Evolutionary conservation across 2,329 filamentous ascomycete genomes (phyloP).

Genomic region (Aspergillus luchuensis): DNA sequence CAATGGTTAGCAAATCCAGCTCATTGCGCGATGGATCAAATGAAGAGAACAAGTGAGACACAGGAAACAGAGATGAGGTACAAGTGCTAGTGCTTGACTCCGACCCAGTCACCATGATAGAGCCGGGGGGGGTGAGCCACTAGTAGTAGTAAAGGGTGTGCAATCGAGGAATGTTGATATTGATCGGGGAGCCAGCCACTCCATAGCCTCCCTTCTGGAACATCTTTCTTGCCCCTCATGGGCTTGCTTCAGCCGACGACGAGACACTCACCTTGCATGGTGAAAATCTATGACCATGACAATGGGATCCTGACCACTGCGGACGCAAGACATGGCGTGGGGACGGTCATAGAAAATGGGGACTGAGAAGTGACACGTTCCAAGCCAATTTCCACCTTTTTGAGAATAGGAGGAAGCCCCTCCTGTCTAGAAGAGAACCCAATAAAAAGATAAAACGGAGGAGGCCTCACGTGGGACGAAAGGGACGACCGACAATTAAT

Average conservation of each 20-base stretch:
- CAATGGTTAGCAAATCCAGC: slow-evolving; percentile 6
- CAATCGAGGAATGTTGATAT: slow-evolving; percentile 1
- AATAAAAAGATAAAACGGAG: neutral
- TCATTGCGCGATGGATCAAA: neutral
- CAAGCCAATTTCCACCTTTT: slow-evolving; percentile 15
- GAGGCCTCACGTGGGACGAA: slow-evolving; percentile 7
- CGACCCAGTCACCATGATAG: neutral
- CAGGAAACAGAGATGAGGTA: neutral
- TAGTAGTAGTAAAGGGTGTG: neutral
- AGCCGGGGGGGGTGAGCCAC: neutral
- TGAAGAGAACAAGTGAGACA: neutral
- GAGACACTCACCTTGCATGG: slow-evolving; percentile 61
- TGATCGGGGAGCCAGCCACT: neutral
- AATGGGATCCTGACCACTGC: slow-evolving; percentile 62
- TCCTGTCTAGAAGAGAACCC: slow-evolving; percentile 7
- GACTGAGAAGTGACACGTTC: slow-evolving; percentile 16
- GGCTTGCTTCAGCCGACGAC: neutral
- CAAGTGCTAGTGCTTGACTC: neutral
- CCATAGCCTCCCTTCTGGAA: neutral
- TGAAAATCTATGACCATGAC: slow-evolving; percentile 83
- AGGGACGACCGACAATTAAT: slow-evolving; percentile 1
- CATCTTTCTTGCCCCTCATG: neutral
- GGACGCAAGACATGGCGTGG: slow-evolving; percentile 32
- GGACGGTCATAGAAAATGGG: slow-evolving; percentile 15
- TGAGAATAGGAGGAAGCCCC: slow-evolving; percentile 11